Evolutionary conservation across 2,329 filamentous ascomycete species (phyloP), one percentile per base, ranked within the genome.

Genomic region (Beauveria medogensis): DNA sequence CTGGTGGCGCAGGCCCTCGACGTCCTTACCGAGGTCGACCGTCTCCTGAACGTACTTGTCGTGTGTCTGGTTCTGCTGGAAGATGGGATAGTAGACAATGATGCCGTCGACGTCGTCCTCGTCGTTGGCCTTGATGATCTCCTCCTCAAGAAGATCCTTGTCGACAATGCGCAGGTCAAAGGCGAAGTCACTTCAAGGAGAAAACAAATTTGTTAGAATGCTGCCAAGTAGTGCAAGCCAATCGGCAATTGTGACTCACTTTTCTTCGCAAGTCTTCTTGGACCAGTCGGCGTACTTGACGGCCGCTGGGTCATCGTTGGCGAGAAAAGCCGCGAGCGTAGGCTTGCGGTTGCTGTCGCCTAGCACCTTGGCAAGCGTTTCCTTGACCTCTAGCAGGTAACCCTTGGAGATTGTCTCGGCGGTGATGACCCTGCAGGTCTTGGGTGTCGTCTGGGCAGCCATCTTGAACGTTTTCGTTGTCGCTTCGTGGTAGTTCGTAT

Each of bases 21-120:
- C 93, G 70, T 99, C 94, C 76, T 99, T 97, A 74, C 83, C 78
- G 48, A 96, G 82, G 61, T 91, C 87, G 61, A 97, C 92, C 3
- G 95, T 91, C 77, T 97, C 92, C 77, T 97, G 93, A 66, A 99
- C 86, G 74, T 97, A 97, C 74, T 90, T 89, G 75, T 99, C 94
- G 75, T 96, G 91, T 30, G 85, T 83, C 57, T 87, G 88, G 77
- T 92, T 89, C 75, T 79, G 78, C 18, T 82, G 81, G 74, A 97
- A 97, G 76, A 99, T 95, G 60, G 94, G 94, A 75, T 97, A 99
- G 82, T 99, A 99, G 72, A 99, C 90, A 66, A 99, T 95, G 71
- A 97, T 96, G 68, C 84, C 93, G 75, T 96, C 90, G 64, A 97
- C 85, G 18, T 76, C 71, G 61, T 82, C 72, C 74, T 97, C 91